Evolutionary conservation across 2,329 filamentous ascomycete species (phyloP), one percentile per base, ranked within the genome.

Genomic region (Lomentospora prolificans): DNA sequence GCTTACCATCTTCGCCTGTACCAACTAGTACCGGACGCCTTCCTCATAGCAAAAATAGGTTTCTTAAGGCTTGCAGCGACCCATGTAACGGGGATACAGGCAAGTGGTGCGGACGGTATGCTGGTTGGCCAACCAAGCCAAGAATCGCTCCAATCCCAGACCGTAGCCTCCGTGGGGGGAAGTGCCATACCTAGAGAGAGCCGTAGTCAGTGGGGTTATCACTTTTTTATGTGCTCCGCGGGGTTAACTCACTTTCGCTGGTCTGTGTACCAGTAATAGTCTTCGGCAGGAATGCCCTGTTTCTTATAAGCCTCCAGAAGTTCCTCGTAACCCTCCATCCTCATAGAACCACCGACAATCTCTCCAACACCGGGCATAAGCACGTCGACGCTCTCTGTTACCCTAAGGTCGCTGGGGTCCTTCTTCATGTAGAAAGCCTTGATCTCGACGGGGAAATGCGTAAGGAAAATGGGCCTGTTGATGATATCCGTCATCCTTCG

Each of bases 381-480:
- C 53, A 79, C 76, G 66, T 99, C 94, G 12, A 97, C 92, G 59
- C 84, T 90, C 78, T 99, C 92, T 0, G 94, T 99, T 27, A 96
- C 90, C 25, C 91, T 82, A 28, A 72, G 75, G 67, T 99, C 94
- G 28, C 80, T 72, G 46, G 79, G 76, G 64, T 92, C 94, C 73
- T 87, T 91, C 73, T 91, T 86, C 94, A 99, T 99, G 80, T 99
- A 99, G 72, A 99, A 99, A 1, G 94, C 88, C 79, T 99, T 99
- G 79, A 99, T 96, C 75, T 92, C 90, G 58, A 85, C 85, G 19
- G 94, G 94, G 82, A 99, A 99, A 74, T 97, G 92, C 2, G 92
- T 97, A 44, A 97, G 80, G 77, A 97, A 89, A 71, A 99, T 96
- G 59, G 94, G 94, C 55, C 83, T 77, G 83, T 95, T 94, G 78